Base-by-base conservation (phyloP, 768 basidiomycete genomes). In the Amanita polypyramis region DNA sequence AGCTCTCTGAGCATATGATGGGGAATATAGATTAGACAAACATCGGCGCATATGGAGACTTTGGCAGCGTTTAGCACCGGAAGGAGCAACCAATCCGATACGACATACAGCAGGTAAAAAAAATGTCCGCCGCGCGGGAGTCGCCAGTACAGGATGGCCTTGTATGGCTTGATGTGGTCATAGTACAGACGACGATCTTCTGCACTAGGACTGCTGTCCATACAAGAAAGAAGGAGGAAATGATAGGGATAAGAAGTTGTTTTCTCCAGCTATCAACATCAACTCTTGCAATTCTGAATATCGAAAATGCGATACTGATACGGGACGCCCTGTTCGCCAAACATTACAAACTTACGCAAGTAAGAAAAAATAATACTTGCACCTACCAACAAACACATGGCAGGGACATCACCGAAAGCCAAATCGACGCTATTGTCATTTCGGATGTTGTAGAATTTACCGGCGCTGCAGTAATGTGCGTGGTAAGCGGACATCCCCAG, bases 1-100 rank as follows among this genome's bases (percentile, higher is more conserved):
- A 61, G 47, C 14, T 38, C 50, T 58, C 60, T 57, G 9, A 65
- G 51, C 44, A 63, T 52, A 17, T 52, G 45, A 2, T 61, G 47
- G 12, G 62, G 62, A n/a, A 56, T 54, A 12, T 43, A 35, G 25
- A 62, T 53, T 1, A 64, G 55, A 20, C 51, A 53, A 9, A 52
- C 43, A 52, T 65, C 64, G 1, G 58, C 53, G 11, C 12, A 11
- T 14, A 35, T 5, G 21, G 9, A 42, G n/a, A 42, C 44, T 45
- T 45, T 14, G 17, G 10, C 25, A 12, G 23, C 11, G 15, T 10
- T 32, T 12, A 17, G 21, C 20, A 10, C 10, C 35, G 7, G 12
- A 37, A 7, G 17, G 35, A 21, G 5, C n/a, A 19, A 21, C 8
- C 8, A 19, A 23, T 47, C 17, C 15, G 25, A 19, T 41, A 43